phyloP scores from a whole-genome alignment of 1,284 basidiomycete species.

The Vanrija pseudolonga region DNA sequence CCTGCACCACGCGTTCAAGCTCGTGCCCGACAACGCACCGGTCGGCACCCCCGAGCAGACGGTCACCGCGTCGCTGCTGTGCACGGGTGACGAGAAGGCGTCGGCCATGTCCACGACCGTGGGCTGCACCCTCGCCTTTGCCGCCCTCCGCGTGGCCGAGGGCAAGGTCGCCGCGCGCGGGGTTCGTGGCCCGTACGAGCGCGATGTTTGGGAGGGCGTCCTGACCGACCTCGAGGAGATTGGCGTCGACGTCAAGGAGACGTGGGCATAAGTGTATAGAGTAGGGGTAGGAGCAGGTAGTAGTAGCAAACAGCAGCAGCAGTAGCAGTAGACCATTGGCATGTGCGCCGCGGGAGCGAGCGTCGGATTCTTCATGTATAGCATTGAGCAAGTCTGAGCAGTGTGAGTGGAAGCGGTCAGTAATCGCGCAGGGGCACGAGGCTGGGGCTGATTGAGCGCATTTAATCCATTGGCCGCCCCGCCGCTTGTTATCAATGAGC shows the following conservation, averaged over 20 bases:
- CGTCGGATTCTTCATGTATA: too few relatives aligned
- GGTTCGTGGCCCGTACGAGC: slow-evolving; percentile 63
- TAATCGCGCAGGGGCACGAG: too few relatives aligned
- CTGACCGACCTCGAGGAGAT: slow-evolving; percentile 59
- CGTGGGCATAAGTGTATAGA: slow-evolving; percentile 25
- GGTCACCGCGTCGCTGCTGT: slow-evolving; percentile 70
- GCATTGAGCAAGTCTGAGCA: too few relatives aligned
- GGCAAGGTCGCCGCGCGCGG: slow-evolving; percentile 61
- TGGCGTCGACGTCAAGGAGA: slow-evolving; percentile 68
- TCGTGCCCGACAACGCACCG: slow-evolving; percentile 17
- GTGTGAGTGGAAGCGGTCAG: too few relatives aligned
- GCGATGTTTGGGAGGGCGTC: slow-evolving; percentile 61
- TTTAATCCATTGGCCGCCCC: too few relatives aligned
- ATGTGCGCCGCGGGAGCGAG: too few relatives aligned
- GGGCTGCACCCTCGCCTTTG: slow-evolving; percentile 77
- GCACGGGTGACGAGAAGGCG: slow-evolving; percentile 63
- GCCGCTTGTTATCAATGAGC: too few relatives aligned
- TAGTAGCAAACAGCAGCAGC: background rate
- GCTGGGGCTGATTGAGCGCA: too few relatives aligned
- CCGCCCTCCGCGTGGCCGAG: slow-evolving; percentile 67
- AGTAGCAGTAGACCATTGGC: too few relatives aligned
- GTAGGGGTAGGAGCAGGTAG: too few relatives aligned
- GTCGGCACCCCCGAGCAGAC: slow-evolving; percentile 53
- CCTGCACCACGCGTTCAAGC: slow-evolving; percentile 72
- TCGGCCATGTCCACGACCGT: slow-evolving; percentile 88